These are phyloP conservation scores for Penicillium psychrofluorescens DNA, from an alignment of 495 filamentous ascomycete genomes.

Conservation along the genomic window DNA sequence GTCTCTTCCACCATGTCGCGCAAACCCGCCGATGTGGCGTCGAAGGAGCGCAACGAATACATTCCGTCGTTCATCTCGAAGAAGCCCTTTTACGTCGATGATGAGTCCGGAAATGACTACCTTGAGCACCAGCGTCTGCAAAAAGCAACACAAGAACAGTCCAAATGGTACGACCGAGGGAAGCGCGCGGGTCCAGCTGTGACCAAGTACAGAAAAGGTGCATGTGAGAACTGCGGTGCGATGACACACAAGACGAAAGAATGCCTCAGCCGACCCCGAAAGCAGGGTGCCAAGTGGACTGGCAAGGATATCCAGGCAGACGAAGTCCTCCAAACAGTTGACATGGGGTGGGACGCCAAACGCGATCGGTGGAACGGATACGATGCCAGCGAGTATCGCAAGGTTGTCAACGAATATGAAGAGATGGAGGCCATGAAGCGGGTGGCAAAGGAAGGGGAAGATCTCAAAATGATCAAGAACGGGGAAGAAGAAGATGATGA, in stretches of 20 bases:
- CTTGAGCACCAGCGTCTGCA: constrained; percentile 95
- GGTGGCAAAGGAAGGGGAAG: constrained; percentile 35
- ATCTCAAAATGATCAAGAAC: constrained; percentile 39
- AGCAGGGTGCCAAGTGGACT: constrained; percentile 86
- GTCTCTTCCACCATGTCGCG: constrained; percentile 28
- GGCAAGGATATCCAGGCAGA: constrained; percentile 91
- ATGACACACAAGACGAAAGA: constrained; percentile 95
- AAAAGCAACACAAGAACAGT: constrained; percentile 51
- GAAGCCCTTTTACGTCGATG: constrained; percentile 91
- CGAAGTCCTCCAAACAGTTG: constrained; percentile 76
- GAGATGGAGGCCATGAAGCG: constrained; percentile 76
- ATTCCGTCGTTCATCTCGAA: constrained; percentile 97
- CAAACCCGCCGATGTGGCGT: constrained; percentile 43
- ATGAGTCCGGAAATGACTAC: constrained; percentile 78
- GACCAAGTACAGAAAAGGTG: constrained; percentile 95
- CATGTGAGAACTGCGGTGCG: constrained; percentile 96
- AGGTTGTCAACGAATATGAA: constrained; percentile 82
- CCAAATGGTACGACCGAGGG: constrained; percentile 87
- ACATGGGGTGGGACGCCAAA: constrained; percentile 96
- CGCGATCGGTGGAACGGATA: constrained; percentile 96
- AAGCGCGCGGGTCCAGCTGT: constrained; percentile 73
- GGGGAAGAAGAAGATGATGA: constrained; percentile 50
- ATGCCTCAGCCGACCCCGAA: constrained; percentile 82
- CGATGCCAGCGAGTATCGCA: constrained; percentile 76
- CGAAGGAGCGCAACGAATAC: constrained; percentile 91